Conservation (phyloP, 2,329 filamentous ascomycete genomes). For the Chrysosporium keratinophilum region DNA sequence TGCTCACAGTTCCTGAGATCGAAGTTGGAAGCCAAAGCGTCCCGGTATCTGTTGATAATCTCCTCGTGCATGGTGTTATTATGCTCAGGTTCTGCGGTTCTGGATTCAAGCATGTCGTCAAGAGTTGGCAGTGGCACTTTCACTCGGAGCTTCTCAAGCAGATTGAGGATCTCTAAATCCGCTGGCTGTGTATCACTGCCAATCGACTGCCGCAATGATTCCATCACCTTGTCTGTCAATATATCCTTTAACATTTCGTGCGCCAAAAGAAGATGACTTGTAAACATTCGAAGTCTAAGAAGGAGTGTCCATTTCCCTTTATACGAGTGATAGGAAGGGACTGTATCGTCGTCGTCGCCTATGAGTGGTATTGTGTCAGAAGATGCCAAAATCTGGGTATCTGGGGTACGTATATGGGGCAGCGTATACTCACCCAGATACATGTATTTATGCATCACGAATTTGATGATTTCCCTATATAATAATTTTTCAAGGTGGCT, state of each 20-base stretch:
- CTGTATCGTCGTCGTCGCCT: background rate
- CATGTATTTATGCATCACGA: conserved; percentile 29
- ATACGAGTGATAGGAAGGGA: background rate
- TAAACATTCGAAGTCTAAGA: conserved; percentile 43
- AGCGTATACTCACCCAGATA: conserved; percentile 19
- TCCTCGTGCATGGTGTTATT: background rate
- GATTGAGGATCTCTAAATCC: conserved; percentile 20
- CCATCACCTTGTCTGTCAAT: conserved; percentile 38
- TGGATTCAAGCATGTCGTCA: conserved; percentile 26
- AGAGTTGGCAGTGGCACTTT: conserved; percentile 3
- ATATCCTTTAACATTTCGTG: conserved; percentile 39
- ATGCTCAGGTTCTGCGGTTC: background rate
- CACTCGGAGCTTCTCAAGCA: conserved; percentile 11
- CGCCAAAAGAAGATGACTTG: conserved; percentile 40
- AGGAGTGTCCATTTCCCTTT: conserved; percentile 32
- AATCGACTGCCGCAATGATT: conserved; percentile 32
- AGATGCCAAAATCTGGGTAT: background rate
- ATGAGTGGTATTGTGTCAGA: background rate
- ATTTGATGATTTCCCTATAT: conserved; percentile 42
- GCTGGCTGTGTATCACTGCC: conserved; percentile 18
- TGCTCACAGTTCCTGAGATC: conserved; percentile 29
- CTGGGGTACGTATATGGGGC: too few relatives aligned
- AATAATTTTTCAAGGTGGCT: conserved; percentile 43
- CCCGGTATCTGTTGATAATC: conserved; percentile 1
- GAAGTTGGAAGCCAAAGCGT: conserved; percentile 15